Evolutionary conservation across 495 filamentous ascomycete species (phyloP), one percentile per base, ranked within the genome.

Genomic region (Tuber melanosporum): DNA sequence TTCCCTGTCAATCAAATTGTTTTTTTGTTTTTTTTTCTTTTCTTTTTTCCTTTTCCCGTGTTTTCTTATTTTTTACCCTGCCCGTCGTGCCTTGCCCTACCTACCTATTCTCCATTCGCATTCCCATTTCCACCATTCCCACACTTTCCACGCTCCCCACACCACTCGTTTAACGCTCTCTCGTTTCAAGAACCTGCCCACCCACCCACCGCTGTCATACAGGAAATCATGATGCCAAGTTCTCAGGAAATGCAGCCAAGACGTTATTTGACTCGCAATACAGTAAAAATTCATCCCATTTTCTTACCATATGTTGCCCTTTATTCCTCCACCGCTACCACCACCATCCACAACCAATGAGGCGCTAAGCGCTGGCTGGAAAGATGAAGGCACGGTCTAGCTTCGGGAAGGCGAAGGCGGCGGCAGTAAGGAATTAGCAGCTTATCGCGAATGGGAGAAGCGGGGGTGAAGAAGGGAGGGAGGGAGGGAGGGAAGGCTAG

Each of bases 401-500:
- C 46, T 66, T 47, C 47, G 47, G 46, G 44, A 45, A 73, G 79
- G 72, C 71, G 77, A 47, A 47, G 70, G 73, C 46, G 57, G 73
- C 52, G 32, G 57, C 74, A 62, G 45, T 42, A 72, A 79, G 17
- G 71, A 46, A 80, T 80, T 80, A 73, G 78, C 42, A 39, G 74
- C n/a, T n/a, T 62, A 41, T 71, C 77, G 77, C 73, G 75, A 71
- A 72, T 80, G 78, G 77, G 76, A 76, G 78, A 79, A 77, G 78
- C 78, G 78, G 75, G 78, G 77, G 77, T 70, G 75, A 62, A 75
- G 32, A n/a, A 72, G 71, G 77, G 26, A 73, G 74, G 73, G 73
- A 78, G 44, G 73, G 74, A 79, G 70, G 74, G 75, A 79, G 75
- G 77, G 78, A 79, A 73, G 78, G 71, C 78, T 72, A 73, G 78